Evolutionary conservation across 352 stramenopile species (phyloP).

Genomic region (Nothophytophthora sp.): DNA sequence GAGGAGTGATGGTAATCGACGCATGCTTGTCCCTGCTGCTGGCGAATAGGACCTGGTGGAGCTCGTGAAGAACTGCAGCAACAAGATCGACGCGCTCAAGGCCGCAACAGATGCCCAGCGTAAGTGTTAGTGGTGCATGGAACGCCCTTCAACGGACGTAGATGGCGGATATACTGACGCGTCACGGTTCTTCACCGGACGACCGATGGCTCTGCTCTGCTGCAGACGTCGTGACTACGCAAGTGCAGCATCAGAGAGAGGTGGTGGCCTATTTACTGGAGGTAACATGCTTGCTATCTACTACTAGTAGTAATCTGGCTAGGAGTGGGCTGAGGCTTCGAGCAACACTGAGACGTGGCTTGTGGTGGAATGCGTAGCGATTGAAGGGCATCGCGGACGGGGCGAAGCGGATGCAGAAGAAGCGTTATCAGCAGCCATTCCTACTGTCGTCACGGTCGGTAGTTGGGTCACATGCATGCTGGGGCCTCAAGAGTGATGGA

Average conservation of each 20-base stretch:
- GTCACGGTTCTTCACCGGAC: too few species aligned
- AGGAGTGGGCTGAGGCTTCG: neutral
- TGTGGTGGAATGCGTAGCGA: slow-evolving; percentile 27
- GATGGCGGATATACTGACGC: neutral
- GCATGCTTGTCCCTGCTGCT: neutral
- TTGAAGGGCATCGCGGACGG: slow-evolving; percentile 62
- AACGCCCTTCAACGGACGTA: neutral
- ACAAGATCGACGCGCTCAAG: slow-evolving; percentile 59
- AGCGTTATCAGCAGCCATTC: slow-evolving; percentile 64
- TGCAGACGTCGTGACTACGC: slow-evolving; percentile 21
- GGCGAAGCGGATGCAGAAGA: slow-evolving; percentile 79
- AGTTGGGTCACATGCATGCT: neutral
- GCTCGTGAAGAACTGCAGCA: slow-evolving; percentile 69
- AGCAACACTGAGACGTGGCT: neutral
- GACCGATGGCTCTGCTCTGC: too few species aligned
- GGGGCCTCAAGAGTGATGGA: too few species aligned
- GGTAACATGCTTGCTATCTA: slow-evolving; percentile 20
- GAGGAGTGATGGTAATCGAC: neutral
- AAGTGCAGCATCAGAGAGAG: slow-evolving; percentile 62
- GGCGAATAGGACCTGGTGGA: slow-evolving; percentile 63
- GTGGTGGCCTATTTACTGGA: slow-evolving; percentile 74
- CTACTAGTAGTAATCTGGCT: neutral
- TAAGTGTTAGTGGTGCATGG: slow-evolving; percentile 11
- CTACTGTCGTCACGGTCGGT: slow-evolving; percentile 57
- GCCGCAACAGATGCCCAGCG: slow-evolving; percentile 29